Base-by-base conservation (phyloP, 768 basidiomycete genomes). In the Naganishia antarctica region DNA sequence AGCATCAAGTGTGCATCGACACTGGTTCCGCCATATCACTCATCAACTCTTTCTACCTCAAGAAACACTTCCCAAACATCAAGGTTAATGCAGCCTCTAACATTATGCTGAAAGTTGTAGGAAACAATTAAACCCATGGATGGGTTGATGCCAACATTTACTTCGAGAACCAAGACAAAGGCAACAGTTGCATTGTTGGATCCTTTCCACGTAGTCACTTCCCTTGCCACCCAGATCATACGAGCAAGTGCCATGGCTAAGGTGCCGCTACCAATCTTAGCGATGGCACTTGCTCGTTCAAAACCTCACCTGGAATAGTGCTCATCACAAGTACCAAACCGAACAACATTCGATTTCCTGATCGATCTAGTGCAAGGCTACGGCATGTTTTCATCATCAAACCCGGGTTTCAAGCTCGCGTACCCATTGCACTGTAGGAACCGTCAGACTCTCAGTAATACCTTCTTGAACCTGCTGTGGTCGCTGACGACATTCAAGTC, bases 11-110 rank as follows among this genome's bases (percentile, higher is more conserved):
- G 4, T 28, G 18, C 60, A 61, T 61, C 25, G 43, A 61, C 25
- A 61, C 32, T 18, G 60, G 60, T 28, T 37, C 60, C 9, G 18
- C 41, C 16, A 61, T 61, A 8, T 61, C 60, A 8, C 41, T 61
- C 6, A 61, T 61, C 12, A 43, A 61, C 40, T 23, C 43, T 44
- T 6, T 7, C 40, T 61, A 44, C 40, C n/a, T 21, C 23, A 34
- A 29, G 41, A 25, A 26, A 15, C 15, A 61, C 23, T 43, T 61
- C 28, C 40, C 41, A 18, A 7, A 46, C n/a, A 21, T 61, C 40
- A 61, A 43, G 26, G 41, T 44, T 15, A n/a, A 61, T n/a, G 32
- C n/a, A 23, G 41, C 15, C 6, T 46, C 41, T 8, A 23, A 9
- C 50, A 25, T 53, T 32, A 25, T 25, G 25, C 50, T 53, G 5